Evolutionary conservation across 2,329 filamentous ascomycete species (phyloP).

Genomic region (Plectosphaerella plurivora): DNA sequence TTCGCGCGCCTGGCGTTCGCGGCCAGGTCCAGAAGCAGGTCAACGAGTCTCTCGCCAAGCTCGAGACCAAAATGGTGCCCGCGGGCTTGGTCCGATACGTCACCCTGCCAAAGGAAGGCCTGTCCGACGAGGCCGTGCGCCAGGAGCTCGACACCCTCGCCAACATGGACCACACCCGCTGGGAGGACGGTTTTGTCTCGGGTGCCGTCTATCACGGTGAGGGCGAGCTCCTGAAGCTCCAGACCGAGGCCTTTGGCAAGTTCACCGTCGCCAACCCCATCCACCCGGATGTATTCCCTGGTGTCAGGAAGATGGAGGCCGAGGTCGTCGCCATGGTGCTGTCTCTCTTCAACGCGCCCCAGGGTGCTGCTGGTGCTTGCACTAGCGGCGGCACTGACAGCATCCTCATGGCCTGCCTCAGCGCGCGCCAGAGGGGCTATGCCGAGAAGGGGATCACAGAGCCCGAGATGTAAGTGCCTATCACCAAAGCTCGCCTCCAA

Average conservation of each 20-base stretch:
- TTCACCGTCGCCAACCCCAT: conserved; percentile 97
- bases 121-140: conserved; percentile 72
- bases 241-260: conserved; percentile 88
- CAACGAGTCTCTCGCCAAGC: conserved; percentile 69
- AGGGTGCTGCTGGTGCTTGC: conserved; percentile 80
- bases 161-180: conserved; percentile 87
- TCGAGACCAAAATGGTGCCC: conserved; percentile 80
- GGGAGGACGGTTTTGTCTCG: conserved; percentile 93
- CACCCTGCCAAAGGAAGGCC: conserved; percentile 76
- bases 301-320: conserved; percentile 98
- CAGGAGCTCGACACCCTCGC: conserved; percentile 75
- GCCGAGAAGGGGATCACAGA: conserved; percentile 82
- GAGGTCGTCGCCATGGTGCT: conserved; percentile 96
- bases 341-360: conserved; percentile 76
- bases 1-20: conserved; percentile 81
- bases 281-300: conserved; percentile 96
- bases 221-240: conserved; percentile 72
- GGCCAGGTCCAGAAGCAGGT: conserved; percentile 82
- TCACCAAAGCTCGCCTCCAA: not conserved
- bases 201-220: conserved; percentile 97
- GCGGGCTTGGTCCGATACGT: conserved; percentile 68
- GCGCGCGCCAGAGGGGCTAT: conserved; percentile 84
- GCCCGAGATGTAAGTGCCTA: conserved; percentile 75
- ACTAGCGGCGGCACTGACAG: conserved; percentile 94
- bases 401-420: conserved; percentile 91